Evolutionary conservation across 139 green algal species (phyloP), one percentile per base, ranked within the genome.

Genomic region (Monoraphidium neglectum): DNA sequence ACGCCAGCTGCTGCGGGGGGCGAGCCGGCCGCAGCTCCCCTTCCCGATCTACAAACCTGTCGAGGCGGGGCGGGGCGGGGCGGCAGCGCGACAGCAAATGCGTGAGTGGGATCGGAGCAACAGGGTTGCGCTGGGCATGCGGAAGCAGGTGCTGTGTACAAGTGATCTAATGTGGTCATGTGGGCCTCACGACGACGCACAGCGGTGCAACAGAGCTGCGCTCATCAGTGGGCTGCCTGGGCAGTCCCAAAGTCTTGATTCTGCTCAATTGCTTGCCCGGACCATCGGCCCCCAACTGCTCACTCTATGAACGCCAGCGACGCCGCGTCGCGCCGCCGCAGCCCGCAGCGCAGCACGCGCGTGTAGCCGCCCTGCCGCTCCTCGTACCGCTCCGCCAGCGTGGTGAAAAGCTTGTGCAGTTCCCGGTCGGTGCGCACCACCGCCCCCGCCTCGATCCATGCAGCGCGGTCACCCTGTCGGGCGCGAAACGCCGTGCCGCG

Each of bases 261-360:
- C 6, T 30, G 4, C 21, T 10, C 57, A 66, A 37, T 62, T 37
- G 24, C 4, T 66, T 54, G 56, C 10, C 5, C 37, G 33, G 63
- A 3, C 1, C 23, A 1, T 35, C 30, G n/a, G n/a, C n/a, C n/a
- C n/a, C n/a, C n/a, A n/a, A n/a, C n/a, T n/a, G 81, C 87, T 86
- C 64, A 97, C 87, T 98, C 95, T 30, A 98, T 95, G 79, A 91
- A 95, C 0, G 95, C 95, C 85, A 98, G 93, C 26, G 89, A 83
- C 30, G 93, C 93, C 12, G 92, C 85, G 66, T 98, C 95, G 26
- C 85, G 81, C 12, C 81, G 56, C 4, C 95, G 78, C 56, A 84
- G 77, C 2, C 92, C 72, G 0, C 90, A 91, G 21, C 81, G 84
- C 47, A 97, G 74, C 10, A 98, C 83, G 12, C 95, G 81, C 2